Base-by-base conservation (phyloP, 169 alveolate genomes). In the Blepharisma undulans region DNA sequence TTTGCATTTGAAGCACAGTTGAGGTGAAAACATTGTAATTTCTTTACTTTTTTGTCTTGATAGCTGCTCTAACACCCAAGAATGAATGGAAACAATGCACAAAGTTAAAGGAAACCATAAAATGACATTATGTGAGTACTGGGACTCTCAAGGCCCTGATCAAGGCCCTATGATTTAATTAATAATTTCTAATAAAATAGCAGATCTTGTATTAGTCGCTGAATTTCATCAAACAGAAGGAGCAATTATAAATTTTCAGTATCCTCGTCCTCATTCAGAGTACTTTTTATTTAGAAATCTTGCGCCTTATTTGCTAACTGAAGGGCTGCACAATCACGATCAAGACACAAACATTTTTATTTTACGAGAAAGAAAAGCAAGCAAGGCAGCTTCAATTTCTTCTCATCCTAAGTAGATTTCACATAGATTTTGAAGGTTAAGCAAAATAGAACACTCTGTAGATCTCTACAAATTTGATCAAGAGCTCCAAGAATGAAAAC, bases 191-290 rank as follows among this genome's bases (percentile, higher is more conserved):
- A 48, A 48, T 48, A 48, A 74, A 29, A 74, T 74, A 29, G 80
- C 80, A 74, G 80, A 74, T 25, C 80, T 74, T 22, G 80, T 74
- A 74, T 74, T 74, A 22, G 8, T 82, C 22, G 89, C 78, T 48
- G 89, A 82, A 30, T 82, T 82, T 8, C 74, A 82, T 60, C 61
- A 82, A 22, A 82, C 74, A n/a, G 77, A 82, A 82, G 89, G 89
- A 72, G 29, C 78, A 21, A 60, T 25, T 18, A 22, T 32, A 21
- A 32, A 21, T 7, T 2, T 82, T 36, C 33, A 30, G 30, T 60
- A 82, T 72, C 89, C 89, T 22, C 33, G 8, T 6, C 0, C 80
- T 74, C 33, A 25, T 25, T 22, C 29, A 74, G 80, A 74, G 80
- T 32, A 33, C 16, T 82, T 5, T 7, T 22, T 0, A 22, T 19